Conservation (phyloP, 306 rosid genomes). For the Pterocarpus macrocarpus region DNA sequence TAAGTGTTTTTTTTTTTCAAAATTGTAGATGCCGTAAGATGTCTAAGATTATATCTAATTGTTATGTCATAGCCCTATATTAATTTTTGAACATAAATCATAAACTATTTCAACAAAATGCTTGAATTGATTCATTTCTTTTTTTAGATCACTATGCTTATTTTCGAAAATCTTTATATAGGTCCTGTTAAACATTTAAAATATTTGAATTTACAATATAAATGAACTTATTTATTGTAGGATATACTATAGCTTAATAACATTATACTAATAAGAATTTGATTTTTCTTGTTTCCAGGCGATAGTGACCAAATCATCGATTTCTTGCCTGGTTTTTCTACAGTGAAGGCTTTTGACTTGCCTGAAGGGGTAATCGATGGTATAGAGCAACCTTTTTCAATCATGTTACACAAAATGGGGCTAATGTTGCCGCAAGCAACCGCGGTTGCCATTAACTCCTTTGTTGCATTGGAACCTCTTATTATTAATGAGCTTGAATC, state of each 20-base stretch:
- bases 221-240: too few relatives aligned
- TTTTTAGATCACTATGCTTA: too few relatives aligned
- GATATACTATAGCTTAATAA: neutral
- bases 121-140: conserved; percentile 7
- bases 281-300: conserved; percentile 43
- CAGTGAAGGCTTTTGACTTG: conserved; percentile 53
- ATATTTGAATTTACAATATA: neutral
- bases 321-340: conserved; percentile 65
- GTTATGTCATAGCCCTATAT: too few relatives aligned
- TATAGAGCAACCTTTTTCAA: conserved; percentile 52
- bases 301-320: conserved; percentile 38
- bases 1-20: too few relatives aligned
- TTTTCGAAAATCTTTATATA: too few relatives aligned
- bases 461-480: conserved; percentile 48
- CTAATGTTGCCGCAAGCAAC: conserved; percentile 60
- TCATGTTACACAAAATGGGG: conserved; percentile 69
- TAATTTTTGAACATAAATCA: too few relatives aligned
- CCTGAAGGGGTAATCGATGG: conserved; percentile 58
- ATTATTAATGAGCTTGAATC: conserved; percentile 44
- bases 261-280: neutral
- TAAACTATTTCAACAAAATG: neutral
- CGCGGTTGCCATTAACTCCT: conserved; percentile 73
- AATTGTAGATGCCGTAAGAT: too few relatives aligned
- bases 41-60: too few relatives aligned
- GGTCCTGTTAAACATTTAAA: too few relatives aligned